phyloP scores from a whole-genome alignment of 2,329 filamentous ascomycete genomes.

The Calycina herbarum region DNA sequence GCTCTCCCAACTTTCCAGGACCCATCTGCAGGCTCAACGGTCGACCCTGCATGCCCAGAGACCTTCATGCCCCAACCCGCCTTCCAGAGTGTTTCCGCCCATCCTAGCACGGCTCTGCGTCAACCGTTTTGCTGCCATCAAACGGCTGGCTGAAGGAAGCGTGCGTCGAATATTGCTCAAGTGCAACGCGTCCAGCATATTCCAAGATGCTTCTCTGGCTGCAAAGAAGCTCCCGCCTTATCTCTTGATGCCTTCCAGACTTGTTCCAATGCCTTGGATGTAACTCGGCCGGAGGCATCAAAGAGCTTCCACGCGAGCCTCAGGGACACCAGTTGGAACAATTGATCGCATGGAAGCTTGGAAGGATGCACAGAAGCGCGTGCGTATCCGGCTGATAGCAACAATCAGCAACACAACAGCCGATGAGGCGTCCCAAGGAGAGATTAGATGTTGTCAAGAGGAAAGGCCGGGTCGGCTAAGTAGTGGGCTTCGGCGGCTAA shows the following conservation, averaged over 20 bases:
- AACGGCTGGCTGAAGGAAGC: background rate
- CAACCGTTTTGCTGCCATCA: slow-evolving; percentile 1
- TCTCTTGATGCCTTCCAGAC: background rate
- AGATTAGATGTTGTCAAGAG: slow-evolving; percentile 1
- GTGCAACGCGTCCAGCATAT: slow-evolving; percentile 5
- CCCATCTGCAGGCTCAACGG: slow-evolving; percentile 8
- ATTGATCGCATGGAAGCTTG: slow-evolving; percentile 11
- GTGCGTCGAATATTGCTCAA: slow-evolving; percentile 8
- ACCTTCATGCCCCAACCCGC: slow-evolving; percentile 1
- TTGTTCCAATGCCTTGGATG: slow-evolving; percentile 4
- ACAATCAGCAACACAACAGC: background rate
- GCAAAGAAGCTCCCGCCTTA: slow-evolving; percentile 1
- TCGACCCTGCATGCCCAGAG: slow-evolving; percentile 11
- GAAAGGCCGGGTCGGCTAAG: slow-evolving; percentile 1
- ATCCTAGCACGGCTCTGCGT: background rate
- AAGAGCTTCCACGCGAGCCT: slow-evolving; percentile 21
- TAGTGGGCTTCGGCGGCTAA: slow-evolving; percentile 4
- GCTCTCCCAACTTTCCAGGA: background rate
- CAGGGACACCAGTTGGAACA: slow-evolving; percentile 2
- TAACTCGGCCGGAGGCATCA: slow-evolving; percentile 3
- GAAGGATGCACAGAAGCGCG: slow-evolving; percentile 8
- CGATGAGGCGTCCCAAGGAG: slow-evolving; percentile 4
- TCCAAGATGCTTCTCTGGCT: background rate
- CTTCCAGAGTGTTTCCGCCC: background rate
- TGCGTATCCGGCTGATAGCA: slow-evolving; percentile 2